Evolutionary conservation across 2,329 filamentous ascomycete species (phyloP), one percentile per base, ranked within the genome.

Genomic region (Arthroderma uncinatum): DNA sequence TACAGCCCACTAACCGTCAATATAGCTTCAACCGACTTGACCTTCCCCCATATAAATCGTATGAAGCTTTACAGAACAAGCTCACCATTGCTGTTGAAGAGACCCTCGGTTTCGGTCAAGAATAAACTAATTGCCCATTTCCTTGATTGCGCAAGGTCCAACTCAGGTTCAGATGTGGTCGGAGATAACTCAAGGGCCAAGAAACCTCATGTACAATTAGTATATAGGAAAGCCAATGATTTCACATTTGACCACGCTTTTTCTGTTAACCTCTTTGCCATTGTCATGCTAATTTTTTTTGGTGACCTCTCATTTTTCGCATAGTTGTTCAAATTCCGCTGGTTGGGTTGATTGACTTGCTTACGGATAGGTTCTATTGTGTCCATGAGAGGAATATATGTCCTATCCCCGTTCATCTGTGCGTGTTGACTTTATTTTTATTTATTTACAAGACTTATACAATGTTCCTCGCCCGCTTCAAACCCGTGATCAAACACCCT

Each of bases 71-170:
- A 63, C 86, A 92, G 70, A 79, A 85, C 68, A 98, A 98, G 76
- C 79, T 98, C 65, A 93, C 91, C 5, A 95, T 95, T 74, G 93
- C 93, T 25, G 93, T 98, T 57, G 93, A 98, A 75, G 93, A 98
- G 77, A 98, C 93, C 0, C 91, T 98, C 78, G 93, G 93, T 61
- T 98, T 98, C 71, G 93, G 93, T 63, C 93, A 98, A 77, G 93
- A 98, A 77, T 98, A 89, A 69, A 67, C 19, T 42, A 28, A 12
- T 48, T 30, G 12, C 12, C 25, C 36, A 28, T 12, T 42, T n/a
- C 37, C n/a, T 16, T 37, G 19, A 54, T 54, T 12, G 7, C 53
- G 30, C 53, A 19, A 10, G 16, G 10, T 53, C 28, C 19, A 55
- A 10, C 8, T 55, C 14, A 9, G 9, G 5, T 23, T 19, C 37